Conservation (phyloP, 345 rosid genomes). For the Syzygium aromaticum region DNA sequence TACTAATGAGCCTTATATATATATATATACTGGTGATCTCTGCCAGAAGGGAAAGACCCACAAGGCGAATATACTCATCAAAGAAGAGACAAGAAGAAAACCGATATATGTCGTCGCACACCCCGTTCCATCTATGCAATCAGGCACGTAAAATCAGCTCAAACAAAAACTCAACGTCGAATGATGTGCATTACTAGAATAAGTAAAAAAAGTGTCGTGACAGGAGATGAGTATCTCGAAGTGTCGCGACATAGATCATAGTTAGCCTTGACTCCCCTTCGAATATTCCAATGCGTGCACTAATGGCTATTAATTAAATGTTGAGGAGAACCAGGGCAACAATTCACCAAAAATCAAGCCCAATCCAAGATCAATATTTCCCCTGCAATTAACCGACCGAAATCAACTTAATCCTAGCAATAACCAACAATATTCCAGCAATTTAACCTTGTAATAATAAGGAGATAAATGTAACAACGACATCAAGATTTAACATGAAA, state of each 20-base stretch:
- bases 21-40: neutral
- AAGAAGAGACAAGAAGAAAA: neutral
- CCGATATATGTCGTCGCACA: neutral
- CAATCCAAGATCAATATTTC: too few relatives aligned
- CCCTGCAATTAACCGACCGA: too few relatives aligned
- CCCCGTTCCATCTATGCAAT: neutral
- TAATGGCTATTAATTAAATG: neutral
- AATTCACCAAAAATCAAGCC: too few relatives aligned
- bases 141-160: neutral
- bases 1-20: neutral
- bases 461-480: too few relatives aligned
- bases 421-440: too few relatives aligned
- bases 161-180: neutral
- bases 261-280: neutral
- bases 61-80: neutral
- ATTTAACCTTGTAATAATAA: too few relatives aligned
- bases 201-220: neutral
- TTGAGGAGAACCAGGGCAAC: too few relatives aligned
- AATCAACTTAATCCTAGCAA: too few relatives aligned
- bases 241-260: neutral
- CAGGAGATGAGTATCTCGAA: neutral
- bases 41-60: neutral
- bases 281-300: neutral
- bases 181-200: neutral
- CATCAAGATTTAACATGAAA: too few relatives aligned